Percentiles rank a stretch among this genome's conserved stretches.
phyloP scores from a whole-genome alignment of 1,284 basidiomycete genomes.

The Nidula niveotomentosa region DNA sequence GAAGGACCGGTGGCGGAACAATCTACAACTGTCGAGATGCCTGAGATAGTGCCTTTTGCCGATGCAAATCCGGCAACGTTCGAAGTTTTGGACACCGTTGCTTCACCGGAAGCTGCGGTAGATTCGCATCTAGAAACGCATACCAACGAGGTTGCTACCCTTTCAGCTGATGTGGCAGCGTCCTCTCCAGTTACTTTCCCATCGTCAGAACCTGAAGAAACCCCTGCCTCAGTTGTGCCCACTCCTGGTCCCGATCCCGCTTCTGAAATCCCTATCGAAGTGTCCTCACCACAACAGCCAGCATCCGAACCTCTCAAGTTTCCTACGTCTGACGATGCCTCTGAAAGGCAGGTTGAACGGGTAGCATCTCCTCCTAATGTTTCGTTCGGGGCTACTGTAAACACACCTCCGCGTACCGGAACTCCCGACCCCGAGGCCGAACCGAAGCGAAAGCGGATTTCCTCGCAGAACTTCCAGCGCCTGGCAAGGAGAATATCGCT shows the following conservation, averaged over 20 bases:
- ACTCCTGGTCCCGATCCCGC: too few species aligned
- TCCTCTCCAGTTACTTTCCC: conserved; percentile 4
- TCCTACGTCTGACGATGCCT: conserved; percentile 4
- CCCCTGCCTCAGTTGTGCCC: too few species aligned
- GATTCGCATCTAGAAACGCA: background rate
- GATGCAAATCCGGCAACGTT: background rate
- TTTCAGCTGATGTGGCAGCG: background rate
- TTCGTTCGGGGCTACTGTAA: conserved; percentile 49
- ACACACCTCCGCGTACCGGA: conserved; percentile 47
- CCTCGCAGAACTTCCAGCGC: conserved; percentile 81
- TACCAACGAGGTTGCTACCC: background rate
- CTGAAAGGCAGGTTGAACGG: background rate
- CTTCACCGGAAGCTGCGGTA: background rate
- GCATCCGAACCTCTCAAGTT: background rate
- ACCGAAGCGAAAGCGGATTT: conserved; percentile 73
- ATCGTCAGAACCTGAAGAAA: conserved; percentile 7
- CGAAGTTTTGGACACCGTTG: background rate
- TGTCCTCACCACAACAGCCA: background rate
- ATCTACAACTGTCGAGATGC: too few species aligned
- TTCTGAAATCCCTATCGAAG: too few species aligned
- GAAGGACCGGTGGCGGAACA: conserved; percentile 9
- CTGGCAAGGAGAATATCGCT: conserved; percentile 73
- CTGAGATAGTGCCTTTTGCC: too few species aligned
- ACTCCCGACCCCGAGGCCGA: conserved; percentile 72
- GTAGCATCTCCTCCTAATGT: conserved; percentile 35